Base-by-base conservation (phyloP, 345 rosid species). In the Zanthoxylum bungeanum region DNA sequence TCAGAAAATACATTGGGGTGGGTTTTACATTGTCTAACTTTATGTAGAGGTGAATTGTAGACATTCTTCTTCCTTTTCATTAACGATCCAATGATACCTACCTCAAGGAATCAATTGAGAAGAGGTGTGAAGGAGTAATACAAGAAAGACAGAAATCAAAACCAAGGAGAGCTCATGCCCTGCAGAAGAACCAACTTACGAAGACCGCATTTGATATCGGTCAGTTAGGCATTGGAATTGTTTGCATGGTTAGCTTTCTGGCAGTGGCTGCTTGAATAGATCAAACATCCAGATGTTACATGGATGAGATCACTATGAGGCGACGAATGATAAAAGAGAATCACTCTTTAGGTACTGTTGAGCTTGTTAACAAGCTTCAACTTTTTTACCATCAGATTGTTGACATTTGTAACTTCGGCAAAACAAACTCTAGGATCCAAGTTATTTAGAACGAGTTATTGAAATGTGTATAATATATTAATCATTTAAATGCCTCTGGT, bases 91-190 rank as follows among this genome's bases (percentile, higher is more conserved):
- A 89, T 64, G 98, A 94, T 79, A 77, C 77, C 75, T 95, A 80
- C 82, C 98, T 95, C 55, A 85, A 88, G 86, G 88, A 78, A 73
- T 87, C 91, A 76, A 91, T 92, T 30, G 98, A 92, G 79, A 98
- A 95, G 69, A 92, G 98, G 99, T 90, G 97, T 60, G 99, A 94
- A 89, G 98, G 93, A 72, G 93, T 89, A 69, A 82, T 92, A 76
- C 91, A 81, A 66, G 85, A 74, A 81, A 66, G 85, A 74, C 60
- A 85, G 79, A 62, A 17, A 72, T 76, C 81, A 64, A 57, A 78
- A 74, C 72, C 80, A 67, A 70, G 78, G 65, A 63, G 78, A 77
- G 73, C 37, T 63, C 75, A 75, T 70, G 62, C 55, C 78, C 67
- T 75, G 46, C 64, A 75, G 75, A 79, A 79, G 75, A 69, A 78